Evolutionary conservation across 352 stramenopile genomes (phyloP), one percentile per base, ranked within the genome.

Genomic region (Globisporangium ultimum): DNA sequence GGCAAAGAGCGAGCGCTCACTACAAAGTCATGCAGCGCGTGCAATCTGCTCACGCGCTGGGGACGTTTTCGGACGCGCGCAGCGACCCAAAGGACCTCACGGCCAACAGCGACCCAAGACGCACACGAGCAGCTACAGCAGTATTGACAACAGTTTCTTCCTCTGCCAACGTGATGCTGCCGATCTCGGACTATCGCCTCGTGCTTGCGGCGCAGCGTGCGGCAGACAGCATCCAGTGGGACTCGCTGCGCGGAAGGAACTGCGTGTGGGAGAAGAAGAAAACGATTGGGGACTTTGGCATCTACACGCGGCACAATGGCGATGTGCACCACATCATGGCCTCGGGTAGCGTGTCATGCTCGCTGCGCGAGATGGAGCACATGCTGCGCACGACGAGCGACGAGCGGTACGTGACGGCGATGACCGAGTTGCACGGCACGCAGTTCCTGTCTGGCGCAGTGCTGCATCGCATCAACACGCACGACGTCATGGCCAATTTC

Each of bases 311-410:
- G 21, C 43, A 60, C 18, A 60, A 60, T 1, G 34, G 52, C 15
- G 40, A 42, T 52, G 62, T 41, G 11, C 51, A 63, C 13, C 55
- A 64, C 40, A 40, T 60, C 42, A 55, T 62, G 34, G 60, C 64
- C 13, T 55, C 55, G 32, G 63, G 63, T 70, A 75, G 46, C 68
- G 69, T 40, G 50, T 65, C 15, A 67, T 84, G 63, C 70, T 80
- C 55, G 64, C 66, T 58, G 72, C 64, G 47, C 12, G 65, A 71
- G 32, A 53, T 82, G 18, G 58, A 68, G 58, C 66, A 70, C 53
- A 67, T 78, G 7, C 56, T 82, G 10, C 64, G 64, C 18, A 66
- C 58, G 46, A 48, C 61, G 3, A 59, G 46, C 14, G 54, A 56
- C 21, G 42, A 22, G 20, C 49, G 51, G 8, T 79, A 72, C 53